Percentiles rank a stretch among this genome's conserved stretches.
Evolutionary conservation across 176 grass and related monocot species (phyloP).

Genomic region (Cenchrus americanus): DNA sequence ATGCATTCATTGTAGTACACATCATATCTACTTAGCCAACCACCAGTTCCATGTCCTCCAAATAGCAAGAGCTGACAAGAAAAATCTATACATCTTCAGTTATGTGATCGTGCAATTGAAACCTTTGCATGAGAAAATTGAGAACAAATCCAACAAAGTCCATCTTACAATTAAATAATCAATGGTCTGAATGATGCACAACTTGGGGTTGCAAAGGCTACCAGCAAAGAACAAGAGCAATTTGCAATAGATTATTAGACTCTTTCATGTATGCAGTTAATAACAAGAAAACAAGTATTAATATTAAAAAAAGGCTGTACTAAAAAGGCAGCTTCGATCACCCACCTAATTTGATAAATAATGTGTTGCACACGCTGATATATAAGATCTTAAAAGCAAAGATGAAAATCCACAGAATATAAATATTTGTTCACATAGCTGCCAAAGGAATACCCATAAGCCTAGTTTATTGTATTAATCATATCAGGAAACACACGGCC

Average conservation of each 20-base stretch:
- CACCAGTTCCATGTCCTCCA: conserved; percentile 97
- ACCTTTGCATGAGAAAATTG: background rate
- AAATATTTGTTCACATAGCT: conserved; percentile 10
- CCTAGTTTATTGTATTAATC: background rate
- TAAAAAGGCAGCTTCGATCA: conserved; percentile 17
- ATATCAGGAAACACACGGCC: background rate
- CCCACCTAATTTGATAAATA: conserved; percentile 20
- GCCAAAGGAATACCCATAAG: conserved; percentile 14
- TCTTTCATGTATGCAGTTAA: conserved; percentile 20
- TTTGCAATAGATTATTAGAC: background rate
- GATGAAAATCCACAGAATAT: background rate
- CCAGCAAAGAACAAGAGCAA: background rate
- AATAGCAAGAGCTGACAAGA: conserved; percentile 85
- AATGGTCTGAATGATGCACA: background rate
- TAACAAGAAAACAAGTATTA: background rate
- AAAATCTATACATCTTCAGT: conserved; percentile 37
- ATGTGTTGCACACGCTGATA: background rate
- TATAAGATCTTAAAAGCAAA: conserved; percentile 9
- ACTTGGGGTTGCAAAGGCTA: background rate
- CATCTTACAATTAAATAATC: conserved; percentile 1
- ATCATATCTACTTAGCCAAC: conserved; percentile 97
- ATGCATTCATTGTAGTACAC: conserved; percentile 96
- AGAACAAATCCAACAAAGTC: conserved; percentile 20
- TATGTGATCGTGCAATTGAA: background rate
- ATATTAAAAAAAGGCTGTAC: background rate